Percentiles rank a stretch among this genome's conserved stretches.
phyloP scores from a whole-genome alignment of 1,139 yeast genomes.

The Meyerozyma smithsonii region DNA sequence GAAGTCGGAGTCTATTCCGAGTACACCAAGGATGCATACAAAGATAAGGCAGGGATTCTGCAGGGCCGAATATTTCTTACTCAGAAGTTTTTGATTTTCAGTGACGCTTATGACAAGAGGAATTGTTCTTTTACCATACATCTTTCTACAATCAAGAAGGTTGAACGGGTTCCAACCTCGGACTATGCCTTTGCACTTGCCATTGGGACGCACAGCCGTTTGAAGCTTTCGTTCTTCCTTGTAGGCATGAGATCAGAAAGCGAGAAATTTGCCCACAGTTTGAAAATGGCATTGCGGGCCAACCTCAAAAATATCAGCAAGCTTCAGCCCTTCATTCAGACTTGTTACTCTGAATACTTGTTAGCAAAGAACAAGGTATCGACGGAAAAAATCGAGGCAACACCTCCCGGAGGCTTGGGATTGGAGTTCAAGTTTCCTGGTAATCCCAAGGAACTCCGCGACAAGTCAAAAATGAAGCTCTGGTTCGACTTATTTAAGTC shows the following conservation, averaged over 20 bases:
- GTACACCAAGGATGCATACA: constrained; percentile 20
- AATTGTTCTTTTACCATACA: constrained; percentile 70
- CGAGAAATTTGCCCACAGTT: constrained; percentile 69
- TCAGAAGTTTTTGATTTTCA: constrained; percentile 69
- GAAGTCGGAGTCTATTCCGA: constrained; percentile 55
- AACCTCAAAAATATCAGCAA: constrained; percentile 61
- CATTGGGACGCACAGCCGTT: constrained; percentile 64
- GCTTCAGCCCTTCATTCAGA: constrained; percentile 60
- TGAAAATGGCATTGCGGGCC: constrained; percentile 58
- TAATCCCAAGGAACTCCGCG: constrained; percentile 69
- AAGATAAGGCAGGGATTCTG: constrained; percentile 24
- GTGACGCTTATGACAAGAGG: constrained; percentile 63
- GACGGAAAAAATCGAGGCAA: constrained; percentile 38
- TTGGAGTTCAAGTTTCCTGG: constrained; percentile 85
- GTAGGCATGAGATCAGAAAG: constrained; percentile 76
- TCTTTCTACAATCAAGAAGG: constrained; percentile 73
- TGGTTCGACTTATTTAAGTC: constrained; percentile 89
- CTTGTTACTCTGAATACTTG: constrained; percentile 84
- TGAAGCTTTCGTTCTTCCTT: constrained; percentile 62
- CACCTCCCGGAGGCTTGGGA: constrained; percentile 86
- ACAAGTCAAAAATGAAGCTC: constrained; percentile 78
- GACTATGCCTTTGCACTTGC: constrained; percentile 76
- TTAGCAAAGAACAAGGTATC: constrained; percentile 55
- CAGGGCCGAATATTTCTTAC: constrained; percentile 68
- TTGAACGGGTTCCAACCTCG: constrained; percentile 76